Percentiles rank a stretch among this genome's conserved stretches.
These are phyloP conservation scores for Trichoderma aggressivum DNA, from an alignment of 2,329 filamentous ascomycete genomes.

Conservation along the genomic window DNA sequence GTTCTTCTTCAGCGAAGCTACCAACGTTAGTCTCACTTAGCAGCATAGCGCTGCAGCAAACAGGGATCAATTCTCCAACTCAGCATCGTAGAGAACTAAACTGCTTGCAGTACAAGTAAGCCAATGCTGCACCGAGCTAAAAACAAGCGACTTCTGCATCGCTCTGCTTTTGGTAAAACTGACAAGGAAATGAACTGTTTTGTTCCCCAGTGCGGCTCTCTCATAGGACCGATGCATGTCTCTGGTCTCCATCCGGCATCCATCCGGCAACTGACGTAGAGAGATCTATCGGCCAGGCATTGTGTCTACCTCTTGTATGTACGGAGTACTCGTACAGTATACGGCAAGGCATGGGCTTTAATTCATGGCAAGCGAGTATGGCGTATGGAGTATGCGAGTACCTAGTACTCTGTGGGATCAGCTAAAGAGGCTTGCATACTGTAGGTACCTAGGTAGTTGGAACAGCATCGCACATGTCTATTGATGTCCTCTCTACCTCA, in stretches of 20 bases:
- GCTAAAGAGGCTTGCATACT: not conserved
- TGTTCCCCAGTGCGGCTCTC: not conserved
- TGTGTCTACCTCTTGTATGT: not conserved
- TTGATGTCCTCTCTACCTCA: not conserved
- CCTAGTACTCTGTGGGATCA: not conserved
- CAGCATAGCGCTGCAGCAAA: not conserved
- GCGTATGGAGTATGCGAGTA: not conserved
- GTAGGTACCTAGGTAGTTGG: not conserved
- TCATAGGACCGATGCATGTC: not conserved
- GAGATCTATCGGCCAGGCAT: not conserved
- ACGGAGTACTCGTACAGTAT: no score
- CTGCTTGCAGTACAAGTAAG: not conserved
- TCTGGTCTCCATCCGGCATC: not conserved
- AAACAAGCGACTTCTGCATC: not conserved
- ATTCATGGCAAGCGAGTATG: not conserved
- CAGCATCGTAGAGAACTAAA: not conserved
- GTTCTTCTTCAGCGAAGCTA: not conserved
- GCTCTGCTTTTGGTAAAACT: not conserved
- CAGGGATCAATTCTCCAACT: conserved; percentile 9
- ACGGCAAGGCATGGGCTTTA: not conserved
- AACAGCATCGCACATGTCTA: not conserved
- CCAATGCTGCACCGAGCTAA: not conserved
- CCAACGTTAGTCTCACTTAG: not conserved
- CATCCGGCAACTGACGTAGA: not conserved
- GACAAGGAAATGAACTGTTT: not conserved